Evolutionary conservation across 2,329 filamentous ascomycete genomes (phyloP), one percentile per base, ranked within the genome.

Genomic region (Nemania serpens): DNA sequence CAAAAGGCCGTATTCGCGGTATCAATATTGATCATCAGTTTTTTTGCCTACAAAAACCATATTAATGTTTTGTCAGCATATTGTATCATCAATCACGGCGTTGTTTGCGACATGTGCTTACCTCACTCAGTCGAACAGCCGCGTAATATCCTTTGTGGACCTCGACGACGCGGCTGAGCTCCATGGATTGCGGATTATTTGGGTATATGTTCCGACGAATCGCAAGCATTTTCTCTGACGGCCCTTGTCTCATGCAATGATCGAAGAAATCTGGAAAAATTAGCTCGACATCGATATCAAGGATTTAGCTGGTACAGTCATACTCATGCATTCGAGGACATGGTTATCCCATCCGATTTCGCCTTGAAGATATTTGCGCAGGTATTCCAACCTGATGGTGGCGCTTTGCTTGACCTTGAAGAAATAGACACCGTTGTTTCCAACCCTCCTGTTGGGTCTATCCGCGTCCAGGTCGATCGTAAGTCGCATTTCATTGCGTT

Each of bases 1-100:
- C 91, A 98, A 78, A 99, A 99, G 12, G 90, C 91, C 0, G 91
- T 91, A 72, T 98, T 97, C 58, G 93, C 89, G 33, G 97, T 90
- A 70, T 99, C 94, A 11, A 96, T 87, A 68, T 97, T 98, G 72
- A 99, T 79, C 0, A 90, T 86, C 5, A 98, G 81, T 9, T 85
- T 86, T 25, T 85, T 83, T 34, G 70, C 74, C 71, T 83, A 45
- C 3, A 55, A 36, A 3, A 2, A 39, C 5, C 15, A 12, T n/a
- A n/a, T n/a, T n/a, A n/a, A 39, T 39, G 36, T 3, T 3, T n/a
- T 39, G 36, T 39, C 15, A 39, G 36, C 4, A 39, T 39, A 7
- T 29, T 29, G 7, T 29, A 29, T 4, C 25, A 7, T 29, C 7
- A 4, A 29, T 29, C 7, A 29, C 25, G 7, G 25, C 25, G 25